These are phyloP conservation scores for Hypoxylon sp. DNA, from an alignment of 2,329 filamentous ascomycete genomes.

Conservation along the genomic window DNA sequence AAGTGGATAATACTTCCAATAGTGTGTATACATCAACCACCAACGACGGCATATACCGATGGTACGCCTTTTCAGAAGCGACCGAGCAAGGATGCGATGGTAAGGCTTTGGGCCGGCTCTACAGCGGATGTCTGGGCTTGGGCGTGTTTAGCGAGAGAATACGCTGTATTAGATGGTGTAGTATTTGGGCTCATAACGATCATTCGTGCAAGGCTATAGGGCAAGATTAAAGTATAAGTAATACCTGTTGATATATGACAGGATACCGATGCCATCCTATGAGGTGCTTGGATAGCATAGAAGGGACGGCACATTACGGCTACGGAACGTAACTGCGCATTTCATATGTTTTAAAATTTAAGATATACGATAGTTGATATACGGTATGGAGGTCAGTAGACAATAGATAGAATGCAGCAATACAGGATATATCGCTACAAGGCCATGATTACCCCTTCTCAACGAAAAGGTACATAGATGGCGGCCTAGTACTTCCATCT, in stretches of 20 bases:
- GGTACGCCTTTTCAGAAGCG: constrained; percentile 43
- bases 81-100: constrained; percentile 37
- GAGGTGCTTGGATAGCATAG: neutral
- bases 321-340: neutral
- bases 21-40: constrained; percentile 38
- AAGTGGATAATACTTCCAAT: constrained; percentile 43
- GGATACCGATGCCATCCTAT: neutral
- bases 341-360: neutral
- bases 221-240: constrained; percentile 1
- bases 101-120: constrained; percentile 32
- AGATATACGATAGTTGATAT: neutral
- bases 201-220: constrained; percentile 39
- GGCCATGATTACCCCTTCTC: neutral
- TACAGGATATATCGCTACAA: neutral
- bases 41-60: constrained; percentile 47
- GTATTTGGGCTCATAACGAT: constrained; percentile 26
- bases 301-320: neutral
- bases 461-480: neutral
- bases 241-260: neutral
- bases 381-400: neutral
- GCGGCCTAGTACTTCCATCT: neutral
- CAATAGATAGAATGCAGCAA: neutral
- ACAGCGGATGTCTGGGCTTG: constrained; percentile 34
- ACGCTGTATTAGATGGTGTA: constrained; percentile 44
- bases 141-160: constrained; percentile 24